Evolutionary conservation across 495 filamentous ascomycete species (phyloP).

Genomic region (Hypoxylon crocopeplum): DNA sequence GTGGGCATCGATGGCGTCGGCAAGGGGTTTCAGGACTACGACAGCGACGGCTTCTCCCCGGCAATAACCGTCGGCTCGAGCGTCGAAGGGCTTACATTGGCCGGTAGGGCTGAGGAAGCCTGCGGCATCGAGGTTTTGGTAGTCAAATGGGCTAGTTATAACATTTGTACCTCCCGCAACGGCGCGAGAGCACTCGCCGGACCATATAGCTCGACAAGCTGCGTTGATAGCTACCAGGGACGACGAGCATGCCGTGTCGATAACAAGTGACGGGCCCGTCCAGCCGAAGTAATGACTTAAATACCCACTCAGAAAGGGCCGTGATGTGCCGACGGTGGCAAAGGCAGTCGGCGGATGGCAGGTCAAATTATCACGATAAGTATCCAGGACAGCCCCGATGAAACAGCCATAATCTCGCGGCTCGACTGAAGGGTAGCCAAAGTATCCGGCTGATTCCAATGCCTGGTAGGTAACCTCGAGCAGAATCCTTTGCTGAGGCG

Average conservation of each 20-base stretch:
- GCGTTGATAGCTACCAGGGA: conserved; percentile 51
- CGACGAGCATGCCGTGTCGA: conserved; percentile 61
- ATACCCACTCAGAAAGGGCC: conserved; percentile 19
- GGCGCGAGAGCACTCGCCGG: conserved; percentile 46
- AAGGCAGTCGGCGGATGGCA: conserved; percentile 23
- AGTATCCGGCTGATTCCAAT: too few relatives aligned
- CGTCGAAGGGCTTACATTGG: conserved; percentile 64
- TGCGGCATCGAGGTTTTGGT: conserved; percentile 45
- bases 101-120: conserved; percentile 46
- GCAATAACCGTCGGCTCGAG: conserved; percentile 69
- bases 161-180: conserved; percentile 42
- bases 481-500: conserved; percentile 51
- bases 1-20: conserved; percentile 64
- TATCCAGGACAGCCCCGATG: too few relatives aligned
- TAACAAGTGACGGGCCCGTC: conserved; percentile 54
- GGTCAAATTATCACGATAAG: conserved; percentile 28
- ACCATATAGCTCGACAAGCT: conserved; percentile 43
- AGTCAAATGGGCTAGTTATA: conserved; percentile 4
- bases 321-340: conserved; percentile 18
- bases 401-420: too few relatives aligned
- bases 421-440: too few relatives aligned
- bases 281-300: conserved; percentile 57
- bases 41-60: conserved; percentile 64
- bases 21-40: conserved; percentile 64
- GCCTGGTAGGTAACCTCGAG: conserved; percentile 55